A percentile compares a stretch with the other conserved stretches of the same genome.
phyloP scores from a whole-genome alignment of 2,329 filamentous ascomycete genomes.

The Pseudogymnoascus destructans region DNA sequence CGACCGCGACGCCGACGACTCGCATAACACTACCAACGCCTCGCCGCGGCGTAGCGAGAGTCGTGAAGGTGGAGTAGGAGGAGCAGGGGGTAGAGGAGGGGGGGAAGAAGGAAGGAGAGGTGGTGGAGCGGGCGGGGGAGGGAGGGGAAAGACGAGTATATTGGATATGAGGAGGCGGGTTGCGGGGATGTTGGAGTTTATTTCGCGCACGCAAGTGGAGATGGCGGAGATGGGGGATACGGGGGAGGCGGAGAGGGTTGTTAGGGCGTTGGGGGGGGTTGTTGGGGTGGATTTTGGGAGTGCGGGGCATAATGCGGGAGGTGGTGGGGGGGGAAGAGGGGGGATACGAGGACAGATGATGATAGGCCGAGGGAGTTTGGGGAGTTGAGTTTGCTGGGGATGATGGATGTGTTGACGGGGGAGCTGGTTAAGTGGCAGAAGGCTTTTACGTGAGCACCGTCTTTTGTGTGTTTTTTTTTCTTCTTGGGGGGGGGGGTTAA shows the following conservation, averaged over 20 bases:
- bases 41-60: conserved; percentile 41
- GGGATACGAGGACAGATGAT: conserved; percentile 18
- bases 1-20: conserved; percentile 44
- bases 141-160: conserved; percentile 57
- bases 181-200: conserved; percentile 76
- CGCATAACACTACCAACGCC: conserved; percentile 29
- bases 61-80: conserved; percentile 25
- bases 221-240: conserved; percentile 46
- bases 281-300: neutral
- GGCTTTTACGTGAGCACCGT: conserved; percentile 21
- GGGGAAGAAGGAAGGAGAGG: conserved; percentile 24
- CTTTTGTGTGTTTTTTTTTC: neutral
- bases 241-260: conserved; percentile 25
- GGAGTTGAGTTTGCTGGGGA: conserved; percentile 42
- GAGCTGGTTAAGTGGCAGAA: conserved; percentile 29
- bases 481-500: too few species aligned
- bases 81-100: conserved; percentile 15
- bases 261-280: conserved; percentile 14
- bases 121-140: conserved; percentile 20
- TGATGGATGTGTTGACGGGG: conserved; percentile 30
- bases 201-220: conserved; percentile 77
- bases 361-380: conserved; percentile 43
- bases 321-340: conserved; percentile 29
- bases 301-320: conserved; percentile 25
- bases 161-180: conserved; percentile 79